These are phyloP conservation scores for Amphirosellinia nigrospora DNA, from an alignment of 495 filamentous ascomycete species.

Conservation along the genomic window DNA sequence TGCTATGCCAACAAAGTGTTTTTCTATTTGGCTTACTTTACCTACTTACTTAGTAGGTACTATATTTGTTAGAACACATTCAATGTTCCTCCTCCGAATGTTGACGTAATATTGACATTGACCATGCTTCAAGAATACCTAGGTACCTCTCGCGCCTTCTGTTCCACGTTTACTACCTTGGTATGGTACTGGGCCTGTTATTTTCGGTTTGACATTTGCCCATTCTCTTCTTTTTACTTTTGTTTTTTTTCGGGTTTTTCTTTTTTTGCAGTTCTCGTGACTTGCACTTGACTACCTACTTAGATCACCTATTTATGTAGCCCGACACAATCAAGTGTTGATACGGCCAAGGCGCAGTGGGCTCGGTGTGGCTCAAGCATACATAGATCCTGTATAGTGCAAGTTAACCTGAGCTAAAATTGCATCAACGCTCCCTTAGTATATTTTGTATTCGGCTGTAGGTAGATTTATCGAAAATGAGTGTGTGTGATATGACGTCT, in stretches of 20 bases:
- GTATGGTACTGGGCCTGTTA: background rate
- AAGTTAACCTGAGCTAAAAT: background rate
- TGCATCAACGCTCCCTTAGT: background rate
- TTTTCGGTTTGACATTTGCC: background rate
- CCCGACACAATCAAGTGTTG: background rate
- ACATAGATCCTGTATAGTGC: too few species aligned
- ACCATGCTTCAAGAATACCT: background rate
- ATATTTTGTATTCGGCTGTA: background rate
- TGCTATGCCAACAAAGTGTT: too few species aligned
- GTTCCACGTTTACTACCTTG: background rate
- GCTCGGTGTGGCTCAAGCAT: background rate
- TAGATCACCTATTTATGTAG: background rate
- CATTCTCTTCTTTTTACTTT: background rate
- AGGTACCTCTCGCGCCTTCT: background rate
- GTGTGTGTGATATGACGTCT: constrained; percentile 6
- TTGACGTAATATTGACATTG: background rate
- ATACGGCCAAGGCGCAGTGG: background rate
- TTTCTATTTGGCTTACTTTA: too few species aligned
- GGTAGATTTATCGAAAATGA: background rate
- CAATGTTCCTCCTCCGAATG: too few species aligned
- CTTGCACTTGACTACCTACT: background rate
- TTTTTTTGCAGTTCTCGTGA: too few species aligned
- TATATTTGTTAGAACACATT: too few species aligned
- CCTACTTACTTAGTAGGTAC: too few species aligned
- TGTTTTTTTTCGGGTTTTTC: too few species aligned